These are phyloP conservation scores for Silybum marianum DNA, from an alignment of 129 eudicot genomes.

Conservation along the genomic window DNA sequence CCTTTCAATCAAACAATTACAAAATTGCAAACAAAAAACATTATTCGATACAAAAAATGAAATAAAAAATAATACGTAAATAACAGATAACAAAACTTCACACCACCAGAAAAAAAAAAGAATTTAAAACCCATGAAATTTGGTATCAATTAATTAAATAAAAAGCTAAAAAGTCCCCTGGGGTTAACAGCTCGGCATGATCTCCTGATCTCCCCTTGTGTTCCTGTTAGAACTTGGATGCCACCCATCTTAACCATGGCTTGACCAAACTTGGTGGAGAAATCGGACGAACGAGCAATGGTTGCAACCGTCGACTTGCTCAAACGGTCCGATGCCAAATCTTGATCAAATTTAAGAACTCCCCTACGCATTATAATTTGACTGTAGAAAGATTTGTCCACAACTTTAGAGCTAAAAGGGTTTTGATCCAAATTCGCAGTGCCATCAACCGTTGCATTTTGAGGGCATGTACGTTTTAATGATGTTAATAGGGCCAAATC, in stretches of 20 bases:
- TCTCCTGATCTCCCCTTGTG: conserved; percentile 46
- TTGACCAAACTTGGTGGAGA: conserved; percentile 37
- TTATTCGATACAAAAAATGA: background rate
- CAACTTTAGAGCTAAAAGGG: conserved; percentile 33
- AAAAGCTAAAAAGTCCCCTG: background rate
- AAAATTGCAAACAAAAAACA: background rate
- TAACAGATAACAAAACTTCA: background rate
- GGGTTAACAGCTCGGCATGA: conserved; percentile 38
- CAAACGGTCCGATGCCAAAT: conserved; percentile 34
- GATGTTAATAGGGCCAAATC: conserved; percentile 11
- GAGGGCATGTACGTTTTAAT: conserved; percentile 42
- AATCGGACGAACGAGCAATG: conserved; percentile 32
- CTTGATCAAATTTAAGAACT: conserved; percentile 57
- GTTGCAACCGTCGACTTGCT: conserved; percentile 33
- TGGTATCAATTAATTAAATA: conserved; percentile 13
- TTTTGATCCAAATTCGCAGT: conserved; percentile 50
- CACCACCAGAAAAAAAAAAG: background rate
- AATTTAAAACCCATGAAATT: background rate
- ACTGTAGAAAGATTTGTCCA: conserved; percentile 55
- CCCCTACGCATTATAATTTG: conserved; percentile 46
- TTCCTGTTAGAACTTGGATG: conserved; percentile 43
- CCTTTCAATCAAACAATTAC: background rate
- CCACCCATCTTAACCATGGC: conserved; percentile 55
- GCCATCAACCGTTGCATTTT: conserved; percentile 32
- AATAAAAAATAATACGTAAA: background rate